Percentiles rank a stretch among this genome's conserved stretches.
phyloP scores from a whole-genome alignment of 2,329 filamentous ascomycete species.

The Cladosporium halotolerans region DNA sequence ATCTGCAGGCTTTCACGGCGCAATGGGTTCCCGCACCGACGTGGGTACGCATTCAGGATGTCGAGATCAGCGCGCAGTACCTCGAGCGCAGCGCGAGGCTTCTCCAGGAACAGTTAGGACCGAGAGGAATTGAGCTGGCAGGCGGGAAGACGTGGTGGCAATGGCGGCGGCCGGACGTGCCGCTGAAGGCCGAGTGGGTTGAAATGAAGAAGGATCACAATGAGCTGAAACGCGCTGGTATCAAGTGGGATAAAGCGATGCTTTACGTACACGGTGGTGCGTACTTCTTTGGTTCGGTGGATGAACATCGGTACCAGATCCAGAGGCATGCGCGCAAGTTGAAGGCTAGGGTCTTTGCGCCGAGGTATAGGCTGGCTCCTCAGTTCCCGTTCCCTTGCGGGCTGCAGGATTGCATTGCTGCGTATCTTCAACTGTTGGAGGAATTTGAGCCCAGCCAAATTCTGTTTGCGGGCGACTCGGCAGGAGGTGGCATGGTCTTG shows the following conservation, averaged over 20 bases:
- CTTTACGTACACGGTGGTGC: slow-evolving; percentile 91
- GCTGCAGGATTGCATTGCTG: slow-evolving; percentile 79
- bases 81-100: slow-evolving; percentile 60
- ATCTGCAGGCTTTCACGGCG: slow-evolving; percentile 81
- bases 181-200: slow-evolving; percentile 84
- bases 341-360: slow-evolving; percentile 79
- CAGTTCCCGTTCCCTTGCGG: slow-evolving; percentile 96
- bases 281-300: slow-evolving; percentile 92
- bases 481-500: slow-evolving; percentile 84
- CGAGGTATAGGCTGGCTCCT: slow-evolving; percentile 78
- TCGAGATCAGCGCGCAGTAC: slow-evolving; percentile 58
- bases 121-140: slow-evolving; percentile 64
- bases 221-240: slow-evolving; percentile 54
- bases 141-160: slow-evolving; percentile 87
- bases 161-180: slow-evolving; percentile 64
- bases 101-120: slow-evolving; percentile 68
- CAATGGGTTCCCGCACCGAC: slow-evolving; percentile 87
- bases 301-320: slow-evolving; percentile 97
- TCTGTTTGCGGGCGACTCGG: slow-evolving; percentile 84
- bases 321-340: slow-evolving; percentile 92
- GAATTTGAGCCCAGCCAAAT: slow-evolving; percentile 75
- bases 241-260: slow-evolving; percentile 67
- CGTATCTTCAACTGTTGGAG: slow-evolving; percentile 76
- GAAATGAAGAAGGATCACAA: slow-evolving; percentile 84
- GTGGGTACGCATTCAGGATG: slow-evolving; percentile 75